Evolutionary conservation across 306 rosid genomes (phyloP).

Genomic region (Dicorynia guianensis): DNA sequence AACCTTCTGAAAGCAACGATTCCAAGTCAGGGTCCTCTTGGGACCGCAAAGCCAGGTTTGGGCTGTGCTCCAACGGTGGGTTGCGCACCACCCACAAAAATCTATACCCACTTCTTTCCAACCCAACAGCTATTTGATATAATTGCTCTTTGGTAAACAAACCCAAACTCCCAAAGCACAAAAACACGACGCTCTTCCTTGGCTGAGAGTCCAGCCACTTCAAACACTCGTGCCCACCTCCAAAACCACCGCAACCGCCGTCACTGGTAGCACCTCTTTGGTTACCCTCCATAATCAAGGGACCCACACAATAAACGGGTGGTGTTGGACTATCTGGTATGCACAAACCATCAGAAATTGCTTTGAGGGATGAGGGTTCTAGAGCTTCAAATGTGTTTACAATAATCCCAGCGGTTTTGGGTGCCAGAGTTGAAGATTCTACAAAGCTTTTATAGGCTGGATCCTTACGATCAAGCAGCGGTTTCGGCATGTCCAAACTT

Average conservation of each 20-base stretch:
- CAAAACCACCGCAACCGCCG: too few species aligned
- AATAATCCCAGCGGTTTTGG: slow-evolving; percentile 47
- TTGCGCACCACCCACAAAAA: slow-evolving; percentile 56
- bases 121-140: slow-evolving; percentile 49
- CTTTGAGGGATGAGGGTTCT: slow-evolving; percentile 38
- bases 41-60: background rate
- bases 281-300: slow-evolving; percentile 29
- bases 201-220: slow-evolving; percentile 59
- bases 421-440: background rate
- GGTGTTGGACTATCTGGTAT: slow-evolving; percentile 37
- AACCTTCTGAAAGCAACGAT: slow-evolving; percentile 51
- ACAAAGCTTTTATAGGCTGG: slow-evolving; percentile 26
- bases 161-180: slow-evolving; percentile 66
- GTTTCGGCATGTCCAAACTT: slow-evolving; percentile 37
- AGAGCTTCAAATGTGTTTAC: slow-evolving; percentile 53
- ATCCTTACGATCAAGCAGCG: slow-evolving; percentile 40
- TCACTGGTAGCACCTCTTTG: too few species aligned
- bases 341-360: slow-evolving; percentile 45
- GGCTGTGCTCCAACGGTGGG: slow-evolving; percentile 32
- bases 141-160: slow-evolving; percentile 49
- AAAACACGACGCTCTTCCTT: slow-evolving; percentile 50
- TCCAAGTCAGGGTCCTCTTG: slow-evolving; percentile 42
- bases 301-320: slow-evolving; percentile 48
- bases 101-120: slow-evolving; percentile 49
- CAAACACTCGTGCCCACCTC: slow-evolving; percentile 34